Percentiles rank a stretch among this genome's conserved stretches.
These are phyloP conservation scores for Ascoidea asiatica DNA, from an alignment of 805 yeast species.

Conservation along the genomic window DNA sequence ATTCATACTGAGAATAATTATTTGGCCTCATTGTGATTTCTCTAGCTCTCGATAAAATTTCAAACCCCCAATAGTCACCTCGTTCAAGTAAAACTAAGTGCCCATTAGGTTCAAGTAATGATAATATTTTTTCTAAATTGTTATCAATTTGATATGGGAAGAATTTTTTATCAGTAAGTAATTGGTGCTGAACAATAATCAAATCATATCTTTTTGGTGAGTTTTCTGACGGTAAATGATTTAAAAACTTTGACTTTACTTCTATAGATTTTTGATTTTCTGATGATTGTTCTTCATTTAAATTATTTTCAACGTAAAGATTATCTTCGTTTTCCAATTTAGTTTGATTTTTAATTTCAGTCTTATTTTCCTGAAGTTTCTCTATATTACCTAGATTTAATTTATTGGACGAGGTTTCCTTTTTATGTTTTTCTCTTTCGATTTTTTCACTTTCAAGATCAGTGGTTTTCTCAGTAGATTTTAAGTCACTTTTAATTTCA, in stretches of 20 bases:
- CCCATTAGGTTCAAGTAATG: constrained; percentile 64
- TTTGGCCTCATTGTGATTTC: constrained; percentile 87
- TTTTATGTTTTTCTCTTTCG: no score
- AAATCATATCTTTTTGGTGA: constrained; percentile 52
- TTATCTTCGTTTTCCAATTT: constrained; percentile 1
- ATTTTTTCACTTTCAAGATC: no score
- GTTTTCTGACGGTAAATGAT: constrained; percentile 29
- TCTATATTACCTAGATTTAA: background rate
- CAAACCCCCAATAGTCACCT: constrained; percentile 85
- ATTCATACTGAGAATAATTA: constrained; percentile 30
- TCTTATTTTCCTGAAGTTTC: no score
- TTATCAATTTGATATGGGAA: constrained; percentile 69
- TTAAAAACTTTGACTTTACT: constrained; percentile 40
- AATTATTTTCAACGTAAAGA: constrained; percentile 11
- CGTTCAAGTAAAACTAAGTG: constrained; percentile 70
- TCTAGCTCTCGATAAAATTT: constrained; percentile 78
- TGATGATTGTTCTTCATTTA: constrained; percentile 13
- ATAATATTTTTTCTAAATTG: constrained; percentile 43
- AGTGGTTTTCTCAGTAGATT: no score
- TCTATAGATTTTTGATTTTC: constrained; percentile 31
- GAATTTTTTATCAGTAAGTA: constrained; percentile 41
- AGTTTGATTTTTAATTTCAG: no score
- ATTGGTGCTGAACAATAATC: constrained; percentile 71
- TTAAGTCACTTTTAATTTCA: background rate
- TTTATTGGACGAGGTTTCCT: background rate